These are phyloP conservation scores for Chlamydomonas applanata DNA, from an alignment of 139 green algal genomes.

Conservation along the genomic window DNA sequence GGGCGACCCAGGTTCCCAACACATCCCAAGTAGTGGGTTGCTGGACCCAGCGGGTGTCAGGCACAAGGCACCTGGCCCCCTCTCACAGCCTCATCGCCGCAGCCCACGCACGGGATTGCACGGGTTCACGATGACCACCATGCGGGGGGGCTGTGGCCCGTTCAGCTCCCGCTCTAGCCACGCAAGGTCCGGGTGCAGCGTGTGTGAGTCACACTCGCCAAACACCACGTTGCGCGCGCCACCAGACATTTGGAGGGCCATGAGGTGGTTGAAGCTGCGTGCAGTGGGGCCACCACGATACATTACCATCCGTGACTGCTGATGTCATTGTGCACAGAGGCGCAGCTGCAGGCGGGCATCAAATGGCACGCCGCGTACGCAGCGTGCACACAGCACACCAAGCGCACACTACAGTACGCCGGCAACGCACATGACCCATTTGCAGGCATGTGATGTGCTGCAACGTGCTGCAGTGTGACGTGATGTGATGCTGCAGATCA, in stretches of 20 bases:
- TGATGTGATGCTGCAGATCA: no score
- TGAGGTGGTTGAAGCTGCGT: constrained; percentile 89
- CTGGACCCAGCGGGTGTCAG: neutral
- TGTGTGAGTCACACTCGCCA: constrained; percentile 46
- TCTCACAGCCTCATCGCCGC: neutral
- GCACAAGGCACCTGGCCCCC: neutral
- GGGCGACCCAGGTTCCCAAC: no score
- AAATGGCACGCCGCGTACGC: no score
- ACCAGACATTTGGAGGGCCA: constrained; percentile 51
- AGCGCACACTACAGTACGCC: no score
- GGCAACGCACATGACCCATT: no score
- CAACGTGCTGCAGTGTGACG: no score
- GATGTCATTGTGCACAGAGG: no score
- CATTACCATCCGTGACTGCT: no score
- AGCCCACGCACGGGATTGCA: constrained; percentile 82
- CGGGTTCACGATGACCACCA: constrained; percentile 85
- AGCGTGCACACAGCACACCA: no score
- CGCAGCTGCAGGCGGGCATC: no score
- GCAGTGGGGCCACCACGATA: no score
- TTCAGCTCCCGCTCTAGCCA: constrained; percentile 50
- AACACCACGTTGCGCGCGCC: constrained; percentile 22
- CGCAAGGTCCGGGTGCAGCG: constrained; percentile 44
- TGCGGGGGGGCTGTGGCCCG: constrained; percentile 40
- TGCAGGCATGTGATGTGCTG: no score
- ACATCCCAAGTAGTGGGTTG: neutral